These are phyloP conservation scores for Aspergillus flavus DNA, from an alignment of 2,329 filamentous ascomycete genomes.

Conservation along the genomic window DNA sequence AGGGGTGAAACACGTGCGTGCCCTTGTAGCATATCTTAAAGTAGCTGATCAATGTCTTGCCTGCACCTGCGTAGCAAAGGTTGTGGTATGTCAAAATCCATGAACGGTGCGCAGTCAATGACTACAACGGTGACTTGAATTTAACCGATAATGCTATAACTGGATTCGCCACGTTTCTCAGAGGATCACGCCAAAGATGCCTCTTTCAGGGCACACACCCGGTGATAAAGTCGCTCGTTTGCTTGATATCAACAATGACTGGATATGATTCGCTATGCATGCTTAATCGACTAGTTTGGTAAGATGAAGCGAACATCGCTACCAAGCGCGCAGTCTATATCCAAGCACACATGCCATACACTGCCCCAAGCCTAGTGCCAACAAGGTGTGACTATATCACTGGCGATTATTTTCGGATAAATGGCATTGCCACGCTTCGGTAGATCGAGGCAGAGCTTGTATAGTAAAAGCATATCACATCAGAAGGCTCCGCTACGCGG, in stretches of 20 bases:
- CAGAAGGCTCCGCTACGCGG: neutral
- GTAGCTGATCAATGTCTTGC: too few relatives aligned
- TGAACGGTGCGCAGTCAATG: too few relatives aligned
- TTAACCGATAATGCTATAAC: neutral
- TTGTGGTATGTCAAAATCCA: too few relatives aligned
- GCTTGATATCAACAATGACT: neutral
- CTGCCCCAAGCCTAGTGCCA: neutral
- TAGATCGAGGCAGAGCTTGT: neutral
- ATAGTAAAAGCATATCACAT: neutral
- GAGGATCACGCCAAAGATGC: neutral
- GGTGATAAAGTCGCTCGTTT: neutral
- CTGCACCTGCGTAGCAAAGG: too few relatives aligned
- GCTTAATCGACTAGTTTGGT: neutral
- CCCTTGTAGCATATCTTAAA: too few relatives aligned
- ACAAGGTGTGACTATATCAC: conserved; percentile 2
- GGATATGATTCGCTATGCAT: neutral
- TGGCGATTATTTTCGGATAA: neutral
- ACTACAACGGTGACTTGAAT: too few relatives aligned
- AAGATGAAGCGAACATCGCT: neutral
- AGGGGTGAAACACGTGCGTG: too few relatives aligned
- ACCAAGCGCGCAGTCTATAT: neutral
- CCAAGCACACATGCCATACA: neutral
- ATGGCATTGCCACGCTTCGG: neutral
- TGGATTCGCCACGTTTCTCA: neutral
- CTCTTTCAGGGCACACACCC: neutral